Evolutionary conservation across 1,284 basidiomycete genomes (phyloP).

Genomic region (Pyrrhoderma noxium): DNA sequence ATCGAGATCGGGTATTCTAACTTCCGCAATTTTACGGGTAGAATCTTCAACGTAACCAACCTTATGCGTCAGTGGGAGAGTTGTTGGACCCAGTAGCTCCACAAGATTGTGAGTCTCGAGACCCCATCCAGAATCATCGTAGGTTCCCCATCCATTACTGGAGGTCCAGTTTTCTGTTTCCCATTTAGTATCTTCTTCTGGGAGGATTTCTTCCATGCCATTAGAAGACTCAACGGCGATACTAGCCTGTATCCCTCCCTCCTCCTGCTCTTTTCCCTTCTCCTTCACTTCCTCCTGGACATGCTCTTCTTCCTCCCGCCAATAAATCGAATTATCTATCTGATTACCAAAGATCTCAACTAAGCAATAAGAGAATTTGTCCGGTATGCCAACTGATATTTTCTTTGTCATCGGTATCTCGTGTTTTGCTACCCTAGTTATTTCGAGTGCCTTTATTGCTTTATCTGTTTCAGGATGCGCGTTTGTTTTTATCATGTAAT

Average conservation of each 20-base stretch:
- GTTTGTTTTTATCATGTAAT: slow-evolving; percentile 51
- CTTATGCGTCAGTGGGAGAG: slow-evolving; percentile 40
- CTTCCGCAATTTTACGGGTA: slow-evolving; percentile 37
- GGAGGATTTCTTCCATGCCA: too few relatives aligned
- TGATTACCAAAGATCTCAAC: slow-evolving; percentile 8
- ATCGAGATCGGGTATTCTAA: slow-evolving; percentile 22
- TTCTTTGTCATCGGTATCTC: slow-evolving; percentile 53
- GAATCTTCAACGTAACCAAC: slow-evolving; percentile 47
- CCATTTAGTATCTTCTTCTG: slow-evolving; percentile 1
- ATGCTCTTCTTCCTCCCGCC: background rate
- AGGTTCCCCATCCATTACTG: background rate
- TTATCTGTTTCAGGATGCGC: slow-evolving; percentile 44
- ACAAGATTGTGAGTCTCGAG: slow-evolving; percentile 25
- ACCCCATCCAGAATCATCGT: background rate
- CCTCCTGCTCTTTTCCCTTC: background rate
- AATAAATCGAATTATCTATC: background rate
- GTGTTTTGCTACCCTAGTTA: slow-evolving; percentile 41
- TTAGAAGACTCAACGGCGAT: too few relatives aligned
- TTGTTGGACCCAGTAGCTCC: slow-evolving; percentile 37
- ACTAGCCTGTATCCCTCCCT: too few relatives aligned
- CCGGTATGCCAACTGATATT: slow-evolving; percentile 48
- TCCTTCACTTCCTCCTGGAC: background rate
- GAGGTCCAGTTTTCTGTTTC: background rate
- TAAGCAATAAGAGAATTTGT: slow-evolving; percentile 35
- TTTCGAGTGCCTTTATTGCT: slow-evolving; percentile 40